Base-by-base conservation (phyloP, 257 asterid species). In the Lavandula angustifolia region DNA sequence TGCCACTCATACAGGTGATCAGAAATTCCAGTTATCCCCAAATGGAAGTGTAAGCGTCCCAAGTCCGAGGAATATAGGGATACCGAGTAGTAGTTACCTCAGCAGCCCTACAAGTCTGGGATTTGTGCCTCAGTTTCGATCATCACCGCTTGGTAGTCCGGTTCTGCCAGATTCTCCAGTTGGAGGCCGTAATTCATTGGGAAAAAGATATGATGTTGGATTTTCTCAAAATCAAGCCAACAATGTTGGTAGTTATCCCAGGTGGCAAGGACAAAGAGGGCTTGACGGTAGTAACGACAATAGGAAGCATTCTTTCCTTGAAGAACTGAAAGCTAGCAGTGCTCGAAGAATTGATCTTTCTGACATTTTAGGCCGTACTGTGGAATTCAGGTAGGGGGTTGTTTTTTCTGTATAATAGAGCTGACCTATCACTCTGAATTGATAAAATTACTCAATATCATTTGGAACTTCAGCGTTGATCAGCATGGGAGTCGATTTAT, bases 401-500 rank as follows among this genome's bases (percentile, higher is more conserved):
- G 12, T 17, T 56, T 51, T 58, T 62, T 35, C 44, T 54, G 34
- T 44, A 9, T 49, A 18, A 14, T 55, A 22, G 37, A 34, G 46
- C 58, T 33, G 51, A 55, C 22, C 48, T 41, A 27, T 55, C 41
- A 1, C n/a, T 11, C 54, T 52, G 35, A 29, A 12, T 8, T 53
- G 22, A 43, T 18, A 53, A 17, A 64, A 64, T 35, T 34, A 34
- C 69, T 64, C 51, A 42, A 27, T 69, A 22, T 69, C 55, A 34
- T 71, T 33, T 61, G 63, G 33, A 61, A 68, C 67, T 63, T 63
- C 89, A 91, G 98, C 69, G 73, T 79, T 67, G 96, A 91, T 82
- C 96, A 88, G 68, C 95, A 88, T 34, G 98, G 98, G 70, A 91
- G 98, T 70, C 83, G 98, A 27, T 91, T 91, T 69, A 84, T 91